These are phyloP conservation scores for Trypanosoma vivax DNA, from an alignment of 208 protist species.

Conservation along the genomic window DNA sequence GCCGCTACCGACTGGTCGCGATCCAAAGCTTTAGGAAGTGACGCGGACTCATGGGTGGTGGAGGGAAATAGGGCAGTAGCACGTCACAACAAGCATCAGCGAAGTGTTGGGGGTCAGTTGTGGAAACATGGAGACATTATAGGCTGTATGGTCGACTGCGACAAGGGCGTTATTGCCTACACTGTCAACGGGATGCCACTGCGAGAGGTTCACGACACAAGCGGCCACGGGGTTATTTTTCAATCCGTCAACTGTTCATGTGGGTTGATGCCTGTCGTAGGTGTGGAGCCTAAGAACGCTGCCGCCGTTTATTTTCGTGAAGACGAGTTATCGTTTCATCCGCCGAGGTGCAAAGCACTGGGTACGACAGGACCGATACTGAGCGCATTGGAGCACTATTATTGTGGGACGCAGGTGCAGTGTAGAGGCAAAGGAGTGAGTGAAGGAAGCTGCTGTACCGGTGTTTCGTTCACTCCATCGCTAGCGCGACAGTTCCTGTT, in stretches of 20 bases:
- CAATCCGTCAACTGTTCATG: conserved; percentile 19
- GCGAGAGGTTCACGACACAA: conserved; percentile 27
- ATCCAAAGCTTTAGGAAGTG: conserved; percentile 45
- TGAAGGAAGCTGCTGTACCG: not conserved
- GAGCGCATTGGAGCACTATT: conserved; percentile 15
- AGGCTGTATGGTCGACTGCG: conserved; percentile 83
- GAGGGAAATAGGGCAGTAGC: conserved; percentile 74
- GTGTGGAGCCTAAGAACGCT: conserved; percentile 46
- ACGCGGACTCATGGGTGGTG: conserved; percentile 72
- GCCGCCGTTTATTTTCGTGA: conserved; percentile 39
- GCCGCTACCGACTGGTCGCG: conserved; percentile 21
- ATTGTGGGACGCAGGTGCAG: conserved; percentile 6
- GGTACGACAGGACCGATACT: conserved; percentile 21
- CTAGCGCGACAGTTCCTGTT: conserved; percentile 10
- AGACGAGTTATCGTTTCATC: conserved; percentile 53
- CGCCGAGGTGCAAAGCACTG: conserved; percentile 33
- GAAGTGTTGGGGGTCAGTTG: conserved; percentile 34
- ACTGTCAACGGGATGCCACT: conserved; percentile 66
- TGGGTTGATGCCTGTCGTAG: conserved; percentile 28
- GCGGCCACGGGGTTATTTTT: conserved; percentile 23
- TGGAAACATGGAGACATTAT: conserved; percentile 85
- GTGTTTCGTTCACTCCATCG: conserved; percentile 11
- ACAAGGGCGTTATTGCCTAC: conserved; percentile 61
- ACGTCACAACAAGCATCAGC: conserved; percentile 55
- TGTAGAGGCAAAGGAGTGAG: not conserved